Percentiles rank a stretch among this genome's conserved stretches.
Evolutionary conservation across 1,139 yeast species (phyloP).

Genomic region (Spathaspora sp.): DNA sequence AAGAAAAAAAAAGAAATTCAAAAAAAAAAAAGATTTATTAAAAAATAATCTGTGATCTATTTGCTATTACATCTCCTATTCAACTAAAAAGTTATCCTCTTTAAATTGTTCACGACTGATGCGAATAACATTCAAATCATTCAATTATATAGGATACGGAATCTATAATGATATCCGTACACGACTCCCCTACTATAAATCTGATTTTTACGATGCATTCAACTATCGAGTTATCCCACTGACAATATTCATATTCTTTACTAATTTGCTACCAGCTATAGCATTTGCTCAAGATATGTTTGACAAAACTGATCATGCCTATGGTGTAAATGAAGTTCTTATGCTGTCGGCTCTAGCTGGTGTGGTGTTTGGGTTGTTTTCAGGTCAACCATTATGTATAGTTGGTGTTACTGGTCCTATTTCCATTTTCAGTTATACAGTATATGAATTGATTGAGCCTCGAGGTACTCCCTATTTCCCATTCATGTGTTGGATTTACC

Average conservation of each 20-base stretch:
- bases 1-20: too few species aligned
- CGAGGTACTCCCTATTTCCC: slow-evolving; percentile 74
- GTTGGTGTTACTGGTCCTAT: slow-evolving; percentile 99
- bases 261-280: slow-evolving; percentile 87
- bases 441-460: slow-evolving; percentile 73
- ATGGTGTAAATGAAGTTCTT: slow-evolving; percentile 89
- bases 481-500: slow-evolving; percentile 93
- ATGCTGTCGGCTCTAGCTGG: slow-evolving; percentile 88
- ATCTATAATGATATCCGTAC: slow-evolving; percentile 53
- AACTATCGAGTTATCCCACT: slow-evolving; percentile 90
- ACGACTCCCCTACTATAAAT: slow-evolving; percentile 64
- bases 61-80: not conserved
- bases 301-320: slow-evolving; percentile 79
- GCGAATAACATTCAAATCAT: slow-evolving; percentile 13
- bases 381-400: slow-evolving; percentile 90
- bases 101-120: too few species aligned
- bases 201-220: slow-evolving; percentile 82
- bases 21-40: not conserved
- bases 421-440: slow-evolving; percentile 86
- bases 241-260: slow-evolving; percentile 78
- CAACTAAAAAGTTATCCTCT: too few species aligned
- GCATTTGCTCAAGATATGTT: slow-evolving; percentile 98
- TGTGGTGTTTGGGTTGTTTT: slow-evolving; percentile 75
- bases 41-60: not conserved
- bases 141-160: slow-evolving; percentile 49